Evolutionary conservation across 345 rosid genomes (phyloP).

Genomic region (Hevea brasiliensis): DNA sequence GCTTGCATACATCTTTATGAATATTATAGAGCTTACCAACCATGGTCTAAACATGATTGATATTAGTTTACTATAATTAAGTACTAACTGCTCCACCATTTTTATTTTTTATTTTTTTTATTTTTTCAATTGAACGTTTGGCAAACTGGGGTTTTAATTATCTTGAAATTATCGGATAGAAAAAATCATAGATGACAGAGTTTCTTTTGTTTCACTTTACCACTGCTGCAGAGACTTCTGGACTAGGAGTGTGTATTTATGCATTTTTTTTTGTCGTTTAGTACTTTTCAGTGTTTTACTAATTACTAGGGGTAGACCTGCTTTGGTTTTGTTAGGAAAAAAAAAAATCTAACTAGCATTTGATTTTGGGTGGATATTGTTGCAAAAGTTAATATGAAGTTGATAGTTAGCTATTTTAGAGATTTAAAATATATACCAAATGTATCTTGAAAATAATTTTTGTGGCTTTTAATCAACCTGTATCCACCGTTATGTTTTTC

Average conservation of each 20-base stretch:
- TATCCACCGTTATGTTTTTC: too few relatives aligned
- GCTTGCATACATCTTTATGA: background rate
- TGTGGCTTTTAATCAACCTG: too few relatives aligned
- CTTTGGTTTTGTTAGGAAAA: too few relatives aligned
- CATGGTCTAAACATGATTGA: background rate
- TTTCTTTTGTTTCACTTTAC: background rate
- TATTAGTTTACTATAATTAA: background rate
- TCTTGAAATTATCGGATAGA: background rate
- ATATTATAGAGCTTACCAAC: background rate
- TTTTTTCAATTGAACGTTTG: background rate
- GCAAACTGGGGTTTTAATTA: too few relatives aligned
- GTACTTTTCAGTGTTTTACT: background rate
- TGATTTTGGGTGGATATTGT: background rate
- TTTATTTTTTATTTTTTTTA: background rate
- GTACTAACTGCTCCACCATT: background rate
- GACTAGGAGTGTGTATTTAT: background rate
- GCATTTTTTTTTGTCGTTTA: background rate
- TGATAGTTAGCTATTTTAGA: too few relatives aligned
- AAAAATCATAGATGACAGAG: background rate
- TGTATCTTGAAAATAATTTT: too few relatives aligned
- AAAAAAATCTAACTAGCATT: too few relatives aligned
- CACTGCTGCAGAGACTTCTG: too few relatives aligned
- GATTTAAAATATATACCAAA: too few relatives aligned
- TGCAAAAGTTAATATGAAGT: too few relatives aligned
- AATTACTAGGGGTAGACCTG: background rate